phyloP scores from a whole-genome alignment of 2,329 filamentous ascomycete genomes.

The Ascomycota sp. region DNA sequence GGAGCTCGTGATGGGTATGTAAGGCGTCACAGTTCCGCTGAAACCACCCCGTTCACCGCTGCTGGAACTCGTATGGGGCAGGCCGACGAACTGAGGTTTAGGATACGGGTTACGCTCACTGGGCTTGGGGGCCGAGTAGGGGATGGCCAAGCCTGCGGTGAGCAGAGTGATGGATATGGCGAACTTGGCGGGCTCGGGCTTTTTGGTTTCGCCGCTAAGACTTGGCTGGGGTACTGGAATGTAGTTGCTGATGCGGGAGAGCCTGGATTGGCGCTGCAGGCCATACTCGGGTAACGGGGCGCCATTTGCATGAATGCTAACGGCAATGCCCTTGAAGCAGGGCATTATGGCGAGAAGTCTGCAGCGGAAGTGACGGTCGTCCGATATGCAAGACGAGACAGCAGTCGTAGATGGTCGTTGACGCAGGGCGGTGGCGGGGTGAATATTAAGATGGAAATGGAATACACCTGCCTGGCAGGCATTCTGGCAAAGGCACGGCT shows the following conservation, averaged over 20 bases:
- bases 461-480: no score
- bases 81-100: conserved; percentile 61
- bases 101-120: conserved; percentile 60
- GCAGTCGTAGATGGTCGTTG: conserved; percentile 3
- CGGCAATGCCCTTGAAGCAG: conserved; percentile 97
- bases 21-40: conserved; percentile 49
- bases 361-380: no score
- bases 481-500: no score
- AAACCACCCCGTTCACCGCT: conserved; percentile 25
- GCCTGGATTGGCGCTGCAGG: conserved; percentile 79
- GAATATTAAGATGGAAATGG: no score
- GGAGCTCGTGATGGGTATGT: conserved; percentile 79
- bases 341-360: conserved; percentile 45
- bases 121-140: conserved; percentile 76
- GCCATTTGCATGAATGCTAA: conserved; percentile 74
- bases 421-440: no score
- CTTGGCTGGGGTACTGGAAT: conserved; percentile 86
- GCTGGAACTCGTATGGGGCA: conserved; percentile 32
- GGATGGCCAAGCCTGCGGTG: conserved; percentile 71
- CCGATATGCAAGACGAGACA: no score
- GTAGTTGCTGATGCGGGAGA: conserved; percentile 87
- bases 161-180: conserved; percentile 95
- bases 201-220: conserved; percentile 38
- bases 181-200: conserved; percentile 85
- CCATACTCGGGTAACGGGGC: conserved; percentile 80